Evolutionary conservation across 192 early-diverging fungal genomes (phyloP).

Genomic region (Jimgerdemannia lactiflua): DNA sequence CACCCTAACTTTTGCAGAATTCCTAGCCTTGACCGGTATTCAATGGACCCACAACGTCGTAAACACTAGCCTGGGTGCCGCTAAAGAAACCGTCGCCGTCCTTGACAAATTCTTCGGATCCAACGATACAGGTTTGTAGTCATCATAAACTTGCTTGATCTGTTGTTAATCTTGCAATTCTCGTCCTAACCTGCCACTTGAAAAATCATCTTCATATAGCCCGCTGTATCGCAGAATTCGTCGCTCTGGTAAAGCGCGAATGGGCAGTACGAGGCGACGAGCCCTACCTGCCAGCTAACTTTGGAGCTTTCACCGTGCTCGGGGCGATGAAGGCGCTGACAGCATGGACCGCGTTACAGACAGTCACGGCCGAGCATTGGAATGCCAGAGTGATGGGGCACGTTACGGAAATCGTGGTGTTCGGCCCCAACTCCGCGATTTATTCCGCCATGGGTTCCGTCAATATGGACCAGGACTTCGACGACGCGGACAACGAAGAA

Average conservation of each 20-base stretch:
- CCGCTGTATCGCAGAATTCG: conserved; percentile 37
- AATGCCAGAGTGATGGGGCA: conserved; percentile 19
- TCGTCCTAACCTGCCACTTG: conserved; percentile 4
- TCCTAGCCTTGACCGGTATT: conserved; percentile 3
- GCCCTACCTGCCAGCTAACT: conserved; percentile 1
- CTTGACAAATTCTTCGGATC: conserved; percentile 38
- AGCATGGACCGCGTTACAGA: conserved; percentile 43
- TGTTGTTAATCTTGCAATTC: background rate
- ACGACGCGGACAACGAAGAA: conserved; percentile 25
- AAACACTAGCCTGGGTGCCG: background rate
- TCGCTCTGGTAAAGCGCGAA: conserved; percentile 35
- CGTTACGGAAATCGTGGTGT: conserved; percentile 20
- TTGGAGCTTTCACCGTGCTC: conserved; percentile 24
- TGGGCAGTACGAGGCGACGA: conserved; percentile 21
- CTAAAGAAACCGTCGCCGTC: conserved; percentile 4
- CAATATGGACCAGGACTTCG: conserved; percentile 14
- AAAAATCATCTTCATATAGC: conserved; percentile 18
- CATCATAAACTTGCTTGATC: background rate
- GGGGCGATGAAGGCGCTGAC: conserved; percentile 38
- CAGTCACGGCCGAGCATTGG: conserved; percentile 31
- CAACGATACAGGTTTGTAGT: conserved; percentile 6
- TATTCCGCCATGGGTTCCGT: conserved; percentile 10
- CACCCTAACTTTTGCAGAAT: conserved; percentile 3
- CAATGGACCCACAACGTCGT: background rate
- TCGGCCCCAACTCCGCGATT: conserved; percentile 28